Evolutionary conservation across 108 stramenopile genomes (phyloP).

Genomic region (Chaetoceros muelleri): DNA sequence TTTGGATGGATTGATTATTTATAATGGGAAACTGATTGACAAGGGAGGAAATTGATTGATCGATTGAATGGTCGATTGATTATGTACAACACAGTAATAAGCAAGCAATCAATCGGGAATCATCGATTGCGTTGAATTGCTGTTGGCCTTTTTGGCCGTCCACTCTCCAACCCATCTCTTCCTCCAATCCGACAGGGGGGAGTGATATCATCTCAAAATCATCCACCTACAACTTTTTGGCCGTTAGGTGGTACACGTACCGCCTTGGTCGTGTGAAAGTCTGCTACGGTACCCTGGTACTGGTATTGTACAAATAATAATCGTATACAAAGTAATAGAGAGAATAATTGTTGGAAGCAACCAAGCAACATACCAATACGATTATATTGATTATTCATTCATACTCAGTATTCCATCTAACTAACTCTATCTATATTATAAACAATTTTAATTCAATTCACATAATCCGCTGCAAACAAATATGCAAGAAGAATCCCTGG

Average conservation of each 20-base stretch:
- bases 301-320: neutral
- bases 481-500: neutral
- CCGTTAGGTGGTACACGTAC: neutral
- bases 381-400: neutral
- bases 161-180: too few relatives aligned
- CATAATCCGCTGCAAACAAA: neutral
- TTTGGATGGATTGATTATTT: too few relatives aligned
- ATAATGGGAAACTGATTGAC: too few relatives aligned
- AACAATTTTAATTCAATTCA: neutral
- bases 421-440: neutral
- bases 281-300: neutral
- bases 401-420: neutral
- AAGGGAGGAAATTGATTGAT: too few relatives aligned
- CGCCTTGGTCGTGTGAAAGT: neutral
- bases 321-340: neutral
- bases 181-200: neutral
- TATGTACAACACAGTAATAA: too few relatives aligned
- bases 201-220: neutral
- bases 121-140: too few relatives aligned
- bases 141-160: too few relatives aligned
- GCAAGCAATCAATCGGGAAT: too few relatives aligned
- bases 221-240: neutral
- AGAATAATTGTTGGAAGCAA: neutral
- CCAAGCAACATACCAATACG: too few relatives aligned
- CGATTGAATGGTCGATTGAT: too few relatives aligned